phyloP scores from a whole-genome alignment of 441 rosid species.

The Bruguiera hainesii region DNA sequence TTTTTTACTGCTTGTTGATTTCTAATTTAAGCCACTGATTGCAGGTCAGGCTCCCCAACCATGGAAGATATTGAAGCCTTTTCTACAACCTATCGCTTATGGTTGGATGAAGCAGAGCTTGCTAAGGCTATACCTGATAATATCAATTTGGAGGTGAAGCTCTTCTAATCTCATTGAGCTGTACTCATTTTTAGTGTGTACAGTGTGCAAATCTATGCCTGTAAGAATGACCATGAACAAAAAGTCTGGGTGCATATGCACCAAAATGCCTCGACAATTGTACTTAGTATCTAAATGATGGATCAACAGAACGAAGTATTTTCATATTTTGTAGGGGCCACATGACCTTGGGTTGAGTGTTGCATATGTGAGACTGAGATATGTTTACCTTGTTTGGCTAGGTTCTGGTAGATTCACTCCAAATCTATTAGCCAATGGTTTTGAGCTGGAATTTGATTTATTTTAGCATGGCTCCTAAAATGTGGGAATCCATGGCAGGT shows the following conservation, averaged over 20 bases:
- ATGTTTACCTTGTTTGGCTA: no score
- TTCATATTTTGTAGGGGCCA: not conserved
- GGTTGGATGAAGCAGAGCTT: slow-evolving; percentile 67
- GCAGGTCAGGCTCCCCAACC: slow-evolving; percentile 67
- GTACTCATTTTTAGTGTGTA: not conserved
- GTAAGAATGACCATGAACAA: not conserved
- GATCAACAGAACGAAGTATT: not conserved
- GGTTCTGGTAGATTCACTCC: no score
- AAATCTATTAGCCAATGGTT: not conserved
- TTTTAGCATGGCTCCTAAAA: not conserved
- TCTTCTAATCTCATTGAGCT: not conserved
- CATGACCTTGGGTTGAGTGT: not conserved
- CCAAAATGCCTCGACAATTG: not conserved
- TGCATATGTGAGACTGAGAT: not conserved
- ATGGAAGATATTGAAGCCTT: slow-evolving; percentile 80
- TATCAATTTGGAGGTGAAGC: slow-evolving; percentile 58
- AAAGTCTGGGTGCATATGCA: slow-evolving; percentile 1
- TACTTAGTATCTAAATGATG: not conserved
- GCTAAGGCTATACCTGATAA: slow-evolving; percentile 61
- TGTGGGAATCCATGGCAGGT: slow-evolving; percentile 40
- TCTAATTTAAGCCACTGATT: slow-evolving; percentile 19
- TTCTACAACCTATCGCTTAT: slow-evolving; percentile 49
- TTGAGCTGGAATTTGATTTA: slow-evolving; percentile 8
- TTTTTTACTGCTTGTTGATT: slow-evolving; percentile 4
- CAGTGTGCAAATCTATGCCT: not conserved